Percentiles rank a stretch among this genome's conserved stretches.
Evolutionary conservation across 768 basidiomycete genomes (phyloP).

Genomic region (Hygrophorus pudorinus): DNA sequence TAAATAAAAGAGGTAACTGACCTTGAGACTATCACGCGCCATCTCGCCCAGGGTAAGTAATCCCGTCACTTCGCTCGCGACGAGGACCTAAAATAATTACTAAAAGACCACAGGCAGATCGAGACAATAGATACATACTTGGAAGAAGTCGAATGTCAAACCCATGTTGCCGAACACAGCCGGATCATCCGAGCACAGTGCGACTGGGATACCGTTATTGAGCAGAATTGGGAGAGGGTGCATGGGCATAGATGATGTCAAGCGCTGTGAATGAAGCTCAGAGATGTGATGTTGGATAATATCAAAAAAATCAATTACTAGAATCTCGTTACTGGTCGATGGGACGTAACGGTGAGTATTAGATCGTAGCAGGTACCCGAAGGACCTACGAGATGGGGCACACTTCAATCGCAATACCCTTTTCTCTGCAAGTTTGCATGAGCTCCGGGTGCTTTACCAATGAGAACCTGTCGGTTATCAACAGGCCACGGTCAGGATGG

Average conservation of each 20-base stretch:
- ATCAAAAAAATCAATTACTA: conserved; percentile 30
- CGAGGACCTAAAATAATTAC: conserved; percentile 38
- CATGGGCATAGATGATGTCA: conserved; percentile 73
- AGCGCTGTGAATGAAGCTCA: conserved; percentile 31
- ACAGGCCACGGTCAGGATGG: neutral
- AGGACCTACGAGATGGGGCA: conserved; percentile 70
- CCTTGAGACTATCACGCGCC: conserved; percentile 58
- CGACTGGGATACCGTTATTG: conserved; percentile 65
- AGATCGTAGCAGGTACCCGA: neutral
- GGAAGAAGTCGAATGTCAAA: conserved; percentile 69
- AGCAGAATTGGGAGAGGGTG: conserved; percentile 66
- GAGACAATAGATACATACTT: conserved; percentile 29
- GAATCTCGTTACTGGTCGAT: conserved; percentile 52
- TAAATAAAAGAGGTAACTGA: conserved; percentile 14
- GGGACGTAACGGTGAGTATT: neutral
- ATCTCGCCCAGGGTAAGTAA: conserved; percentile 51
- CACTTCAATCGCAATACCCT: conserved; percentile 57
- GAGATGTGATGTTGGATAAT: neutral
- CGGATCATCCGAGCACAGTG: conserved; percentile 68
- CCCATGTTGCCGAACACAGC: conserved; percentile 72
- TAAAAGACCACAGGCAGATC: neutral
- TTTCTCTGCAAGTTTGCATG: conserved; percentile 55
- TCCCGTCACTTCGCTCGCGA: conserved; percentile 56
- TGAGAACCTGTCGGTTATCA: conserved; percentile 46
- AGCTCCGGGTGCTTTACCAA: conserved; percentile 69